phyloP scores from a whole-genome alignment of 1,139 yeast genomes.

The Debaryomycetaceae sp. region DNA sequence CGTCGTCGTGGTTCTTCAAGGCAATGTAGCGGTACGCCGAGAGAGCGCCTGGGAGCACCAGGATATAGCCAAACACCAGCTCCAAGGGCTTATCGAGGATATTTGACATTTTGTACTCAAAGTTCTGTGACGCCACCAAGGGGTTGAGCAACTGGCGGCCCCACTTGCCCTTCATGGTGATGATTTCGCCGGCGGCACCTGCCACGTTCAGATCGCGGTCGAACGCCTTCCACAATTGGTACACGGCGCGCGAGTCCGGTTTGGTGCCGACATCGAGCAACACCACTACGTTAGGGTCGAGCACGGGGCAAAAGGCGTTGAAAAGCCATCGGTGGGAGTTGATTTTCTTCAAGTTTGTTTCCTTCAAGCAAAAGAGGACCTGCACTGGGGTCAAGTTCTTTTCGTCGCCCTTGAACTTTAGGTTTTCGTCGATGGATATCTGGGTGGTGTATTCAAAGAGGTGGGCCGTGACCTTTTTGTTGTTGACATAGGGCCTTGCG shows the following conservation, averaged over 20 bases:
- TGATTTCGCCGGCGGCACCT: slow-evolving; percentile 96
- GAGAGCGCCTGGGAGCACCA: slow-evolving; percentile 92
- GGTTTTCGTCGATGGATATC: slow-evolving; percentile 71
- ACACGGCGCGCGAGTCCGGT: slow-evolving; percentile 74
- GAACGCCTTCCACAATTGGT: slow-evolving; percentile 93
- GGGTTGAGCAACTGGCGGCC: slow-evolving; percentile 79
- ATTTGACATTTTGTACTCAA: slow-evolving; percentile 93
- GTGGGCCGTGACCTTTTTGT: slow-evolving; percentile 84
- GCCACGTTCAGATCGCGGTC: slow-evolving; percentile 94
- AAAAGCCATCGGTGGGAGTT: slow-evolving; percentile 94
- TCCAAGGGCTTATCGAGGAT: slow-evolving; percentile 92
- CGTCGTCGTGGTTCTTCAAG: slow-evolving; percentile 71
- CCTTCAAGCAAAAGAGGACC: slow-evolving; percentile 81
- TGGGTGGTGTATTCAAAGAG: slow-evolving; percentile 90
- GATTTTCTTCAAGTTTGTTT: slow-evolving; percentile 78
- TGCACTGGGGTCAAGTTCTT: slow-evolving; percentile 89
- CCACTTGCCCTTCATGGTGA: slow-evolving; percentile 83
- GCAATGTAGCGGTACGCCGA: slow-evolving; percentile 93
- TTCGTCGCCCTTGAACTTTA: slow-evolving; percentile 69
- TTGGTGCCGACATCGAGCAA: slow-evolving; percentile 88
- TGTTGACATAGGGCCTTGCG: slow-evolving; percentile 87
- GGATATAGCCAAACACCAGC: slow-evolving; percentile 83
- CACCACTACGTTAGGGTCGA: slow-evolving; percentile 81
- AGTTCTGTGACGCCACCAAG: slow-evolving; percentile 89
- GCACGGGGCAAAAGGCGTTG: slow-evolving; percentile 81